phyloP scores from a whole-genome alignment of 495 filamentous ascomycete species.

The Penicillium chermesinum region DNA sequence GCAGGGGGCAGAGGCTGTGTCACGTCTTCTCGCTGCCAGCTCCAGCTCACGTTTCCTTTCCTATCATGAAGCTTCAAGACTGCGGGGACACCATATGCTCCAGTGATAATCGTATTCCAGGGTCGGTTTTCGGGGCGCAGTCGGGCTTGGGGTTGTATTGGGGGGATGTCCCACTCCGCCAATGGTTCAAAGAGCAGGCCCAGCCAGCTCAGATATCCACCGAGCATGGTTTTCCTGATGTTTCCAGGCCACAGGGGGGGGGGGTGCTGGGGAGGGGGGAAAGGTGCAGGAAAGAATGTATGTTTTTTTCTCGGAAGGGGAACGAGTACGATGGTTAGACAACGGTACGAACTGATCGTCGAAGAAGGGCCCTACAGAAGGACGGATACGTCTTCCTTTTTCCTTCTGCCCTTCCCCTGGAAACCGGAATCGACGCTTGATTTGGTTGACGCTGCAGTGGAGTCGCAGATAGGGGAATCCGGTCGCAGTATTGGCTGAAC shows the following conservation, averaged over 20 bases:
- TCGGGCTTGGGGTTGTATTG: constrained; percentile 20
- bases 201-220: constrained; percentile 14
- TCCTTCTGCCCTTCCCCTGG: background rate
- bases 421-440: background rate
- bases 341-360: background rate
- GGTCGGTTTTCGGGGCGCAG: constrained; percentile 13
- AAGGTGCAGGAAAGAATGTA: background rate
- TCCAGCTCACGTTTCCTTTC: constrained; percentile 22
- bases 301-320: background rate
- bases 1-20: constrained; percentile 14
- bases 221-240: constrained; percentile 12
- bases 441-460: background rate
- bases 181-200: constrained; percentile 16
- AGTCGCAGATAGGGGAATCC: background rate
- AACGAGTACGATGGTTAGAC: background rate
- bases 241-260: background rate
- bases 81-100: constrained; percentile 21
- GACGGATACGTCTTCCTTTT: background rate
- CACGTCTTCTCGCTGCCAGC: constrained; percentile 21
- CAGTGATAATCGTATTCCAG: constrained; percentile 28
- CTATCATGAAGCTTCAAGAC: constrained; percentile 25
- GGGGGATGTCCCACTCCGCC: constrained; percentile 12
- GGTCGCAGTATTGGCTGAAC: background rate
- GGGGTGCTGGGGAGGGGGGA: background rate
- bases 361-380: background rate